Evolutionary conservation across 169 alveolate species (phyloP).

Genomic region (Cryptosporidium baileyi): DNA sequence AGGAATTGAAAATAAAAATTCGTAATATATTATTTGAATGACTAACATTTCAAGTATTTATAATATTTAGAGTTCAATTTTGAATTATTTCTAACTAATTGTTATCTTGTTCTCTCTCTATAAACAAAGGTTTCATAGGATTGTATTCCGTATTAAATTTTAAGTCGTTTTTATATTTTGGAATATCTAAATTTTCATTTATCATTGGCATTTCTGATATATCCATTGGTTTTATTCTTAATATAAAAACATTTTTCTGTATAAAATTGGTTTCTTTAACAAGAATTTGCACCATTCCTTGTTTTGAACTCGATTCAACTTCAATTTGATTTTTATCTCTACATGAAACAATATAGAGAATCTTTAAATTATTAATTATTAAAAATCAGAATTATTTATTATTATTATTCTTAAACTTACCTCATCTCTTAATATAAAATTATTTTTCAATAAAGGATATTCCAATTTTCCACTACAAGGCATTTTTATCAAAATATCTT

Average conservation of each 20-base stretch:
- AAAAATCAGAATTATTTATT: not conserved
- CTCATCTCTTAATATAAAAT: slow-evolving; percentile 32
- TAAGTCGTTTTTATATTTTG: not conserved
- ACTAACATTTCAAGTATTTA: too few relatives aligned
- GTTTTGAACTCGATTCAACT: slow-evolving; percentile 15
- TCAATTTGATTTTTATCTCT: not conserved
- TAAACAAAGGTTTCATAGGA: slow-evolving; percentile 7
- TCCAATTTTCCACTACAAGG: slow-evolving; percentile 43
- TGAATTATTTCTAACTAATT: too few relatives aligned
- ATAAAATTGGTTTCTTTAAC: not conserved
- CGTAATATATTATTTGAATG: too few relatives aligned
- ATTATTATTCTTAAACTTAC: not conserved
- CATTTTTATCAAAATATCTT: slow-evolving; percentile 26
- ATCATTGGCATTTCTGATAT: slow-evolving; percentile 29
- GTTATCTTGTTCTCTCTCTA: too few relatives aligned
- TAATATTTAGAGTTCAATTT: too few relatives aligned
- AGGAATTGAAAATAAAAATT: slow-evolving; percentile 32
- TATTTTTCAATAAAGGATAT: not conserved
- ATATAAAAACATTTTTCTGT: slow-evolving; percentile 1
- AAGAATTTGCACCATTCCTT: slow-evolving; percentile 31
- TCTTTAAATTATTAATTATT: not conserved
- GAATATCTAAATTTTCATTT: not conserved
- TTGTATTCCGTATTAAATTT: not conserved
- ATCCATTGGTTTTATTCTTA: slow-evolving; percentile 3
- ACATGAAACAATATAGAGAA: slow-evolving; percentile 11